phyloP scores from a whole-genome alignment of 768 basidiomycete species.

The Psilocybe subaeruginosa region DNA sequence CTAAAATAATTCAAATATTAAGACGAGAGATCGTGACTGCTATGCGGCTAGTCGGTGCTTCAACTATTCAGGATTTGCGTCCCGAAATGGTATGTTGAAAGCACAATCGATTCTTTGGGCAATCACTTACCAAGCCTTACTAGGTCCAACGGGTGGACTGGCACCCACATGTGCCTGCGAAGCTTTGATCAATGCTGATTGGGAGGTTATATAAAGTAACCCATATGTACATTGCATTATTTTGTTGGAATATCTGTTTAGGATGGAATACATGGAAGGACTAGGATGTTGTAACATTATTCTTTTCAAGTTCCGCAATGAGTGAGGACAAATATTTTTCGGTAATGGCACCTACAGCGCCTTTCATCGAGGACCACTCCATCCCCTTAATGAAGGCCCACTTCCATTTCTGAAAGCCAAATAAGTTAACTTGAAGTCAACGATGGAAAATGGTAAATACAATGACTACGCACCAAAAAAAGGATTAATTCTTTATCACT shows the following conservation, averaged over 20 bases:
- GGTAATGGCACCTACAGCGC: conserved; percentile 40
- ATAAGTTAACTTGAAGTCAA: too few species aligned
- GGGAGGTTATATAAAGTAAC: too few species aligned
- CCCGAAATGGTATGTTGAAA: conserved; percentile 66
- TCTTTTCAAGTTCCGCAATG: conserved; percentile 38
- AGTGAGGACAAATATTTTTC: conserved; percentile 40
- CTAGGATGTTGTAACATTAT: background rate
- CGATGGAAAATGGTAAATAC: background rate
- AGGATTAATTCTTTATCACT: conserved; percentile 70
- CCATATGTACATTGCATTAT: background rate
- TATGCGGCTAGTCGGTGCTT: conserved; percentile 78
- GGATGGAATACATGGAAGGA: conserved; percentile 5
- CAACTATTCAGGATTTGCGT: conserved; percentile 61
- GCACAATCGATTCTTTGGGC: background rate
- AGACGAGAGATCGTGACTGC: conserved; percentile 76
- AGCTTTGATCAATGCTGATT: conserved; percentile 29
- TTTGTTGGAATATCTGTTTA: background rate
- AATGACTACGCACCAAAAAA: conserved; percentile 55
- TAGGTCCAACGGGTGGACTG: conserved; percentile 65
- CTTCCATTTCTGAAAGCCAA: conserved; percentile 59
- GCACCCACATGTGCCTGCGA: conserved; percentile 40
- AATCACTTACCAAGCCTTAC: background rate
- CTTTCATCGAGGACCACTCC: conserved; percentile 51
- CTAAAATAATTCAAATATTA: conserved; percentile 67
- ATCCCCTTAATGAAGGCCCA: conserved; percentile 63